Evolutionary conservation across 2,329 filamentous ascomycete species (phyloP), one percentile per base, ranked within the genome.

Genomic region (Venturia asperata): DNA sequence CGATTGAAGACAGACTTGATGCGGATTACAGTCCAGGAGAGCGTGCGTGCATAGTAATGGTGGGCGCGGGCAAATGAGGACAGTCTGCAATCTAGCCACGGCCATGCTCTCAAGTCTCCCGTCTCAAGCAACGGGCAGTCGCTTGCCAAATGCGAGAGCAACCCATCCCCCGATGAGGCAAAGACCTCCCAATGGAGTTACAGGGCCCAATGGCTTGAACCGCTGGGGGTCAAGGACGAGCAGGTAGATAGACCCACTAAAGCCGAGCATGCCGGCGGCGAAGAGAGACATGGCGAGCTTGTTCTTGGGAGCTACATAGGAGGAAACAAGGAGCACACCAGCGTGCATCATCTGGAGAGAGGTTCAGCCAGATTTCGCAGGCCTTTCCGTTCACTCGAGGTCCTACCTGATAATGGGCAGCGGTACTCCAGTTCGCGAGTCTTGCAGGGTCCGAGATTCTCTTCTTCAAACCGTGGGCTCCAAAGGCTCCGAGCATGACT

Each of bases 81-180:
- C 30, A 34, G 21, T 47, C 17, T 7, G 45, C 17, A n/a, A 30
- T 60, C 58, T 5, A 15, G 41, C n/a, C 58, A 41, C 30, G 30
- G 3, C 30, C 6, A 34, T 34, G 30, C 30, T 34, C 30, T 34
- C 30, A n/a, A n/a, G n/a, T 7, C 58, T 43, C 41, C 17, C 5
- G 37, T 17, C 21, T 27, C n/a, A 58, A 37, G 30, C 52, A 27
- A 58, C 52, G 7, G 64, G 64, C 13, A 62, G 19, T 61, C 77
- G 72, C 66, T 71, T 74, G 52, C 69, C 74, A 61, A 79, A 74
- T 13, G 77, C 79, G 65, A 82, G 68, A 61, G 78, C 80, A 63
- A 83, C 72, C 86, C 85, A 89, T 0, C 86, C 87, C 0, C 80
- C 84, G 71, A 89, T 88, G 68, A 89, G 76, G 66, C 82, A 86